A percentile compares a stretch with the other conserved stretches of the same genome.
phyloP scores from a whole-genome alignment of 495 filamentous ascomycete genomes.

The Penicillium chermesinum region DNA sequence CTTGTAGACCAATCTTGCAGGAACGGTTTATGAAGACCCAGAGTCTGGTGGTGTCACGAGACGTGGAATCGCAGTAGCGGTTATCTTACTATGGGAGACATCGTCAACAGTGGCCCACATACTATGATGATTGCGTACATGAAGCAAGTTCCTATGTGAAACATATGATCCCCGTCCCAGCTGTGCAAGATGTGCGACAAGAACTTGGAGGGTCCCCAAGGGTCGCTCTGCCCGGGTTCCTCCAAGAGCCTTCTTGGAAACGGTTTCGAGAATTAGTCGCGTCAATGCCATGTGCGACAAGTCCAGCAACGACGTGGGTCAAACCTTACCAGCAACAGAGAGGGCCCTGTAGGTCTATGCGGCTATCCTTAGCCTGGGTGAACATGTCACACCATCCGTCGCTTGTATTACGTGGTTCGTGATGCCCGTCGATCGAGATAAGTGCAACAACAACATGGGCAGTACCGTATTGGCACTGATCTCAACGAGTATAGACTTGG shows the following conservation, averaged over 20 bases:
- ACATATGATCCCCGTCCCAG: background rate
- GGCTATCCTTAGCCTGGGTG: background rate
- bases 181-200: background rate
- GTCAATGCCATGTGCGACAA: background rate
- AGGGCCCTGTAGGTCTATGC: background rate
- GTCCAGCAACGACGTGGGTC: background rate
- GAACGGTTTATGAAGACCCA: no score
- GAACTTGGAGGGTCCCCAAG: background rate
- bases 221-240: background rate
- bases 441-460: background rate
- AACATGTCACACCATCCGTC: background rate
- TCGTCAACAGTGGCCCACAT: no score
- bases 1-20: no score
- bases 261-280: background rate
- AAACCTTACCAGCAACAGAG: background rate
- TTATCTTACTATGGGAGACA: no score
- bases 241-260: background rate
- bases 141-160: background rate
- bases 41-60: no score
- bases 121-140: no score
- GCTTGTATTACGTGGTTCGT: background rate
- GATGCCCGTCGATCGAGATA: background rate
- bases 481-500: background rate
- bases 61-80: no score
- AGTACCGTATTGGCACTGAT: background rate